Conservation (phyloP, 331 rosid species). For the Quercus phellos region DNA sequence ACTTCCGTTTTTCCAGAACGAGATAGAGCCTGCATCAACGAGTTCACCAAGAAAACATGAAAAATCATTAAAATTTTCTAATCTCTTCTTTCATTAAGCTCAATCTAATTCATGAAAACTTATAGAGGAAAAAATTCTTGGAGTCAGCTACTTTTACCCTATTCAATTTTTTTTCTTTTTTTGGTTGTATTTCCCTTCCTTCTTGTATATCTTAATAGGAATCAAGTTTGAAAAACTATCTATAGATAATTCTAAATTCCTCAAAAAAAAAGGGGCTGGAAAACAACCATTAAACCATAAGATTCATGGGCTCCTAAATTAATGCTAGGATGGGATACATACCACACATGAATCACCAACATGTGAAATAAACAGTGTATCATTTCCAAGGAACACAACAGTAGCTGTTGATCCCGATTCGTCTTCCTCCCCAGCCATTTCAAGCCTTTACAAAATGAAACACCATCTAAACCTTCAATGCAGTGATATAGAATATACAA, state of each 20-base stretch:
- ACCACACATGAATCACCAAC: conserved; percentile 91
- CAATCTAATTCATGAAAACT: background rate
- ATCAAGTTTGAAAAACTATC: background rate
- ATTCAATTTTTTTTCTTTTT: background rate
- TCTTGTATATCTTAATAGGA: background rate
- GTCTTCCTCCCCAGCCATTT: conserved; percentile 55
- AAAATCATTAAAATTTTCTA: background rate
- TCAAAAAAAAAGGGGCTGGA: background rate
- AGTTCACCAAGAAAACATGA: conserved; percentile 17
- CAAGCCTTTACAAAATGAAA: conserved; percentile 85
- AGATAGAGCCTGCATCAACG: conserved; percentile 65
- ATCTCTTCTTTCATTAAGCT: background rate
- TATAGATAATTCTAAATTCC: background rate
- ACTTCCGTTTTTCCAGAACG: conserved; percentile 78
- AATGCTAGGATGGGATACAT: conserved; percentile 17
- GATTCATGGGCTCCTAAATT: conserved; percentile 7
- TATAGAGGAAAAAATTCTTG: background rate
- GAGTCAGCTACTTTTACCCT: background rate
- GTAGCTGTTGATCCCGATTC: conserved; percentile 96
- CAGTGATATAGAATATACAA: conserved; percentile 33
- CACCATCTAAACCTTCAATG: conserved; percentile 53
- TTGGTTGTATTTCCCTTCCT: background rate
- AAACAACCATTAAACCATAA: background rate
- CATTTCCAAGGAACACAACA: conserved; percentile 52
- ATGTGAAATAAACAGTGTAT: conserved; percentile 70